Percentiles rank a stretch among this genome's conserved stretches.
Conservation (phyloP, 78 protist genomes). For the Pigoraptor vietnamica region DNA sequence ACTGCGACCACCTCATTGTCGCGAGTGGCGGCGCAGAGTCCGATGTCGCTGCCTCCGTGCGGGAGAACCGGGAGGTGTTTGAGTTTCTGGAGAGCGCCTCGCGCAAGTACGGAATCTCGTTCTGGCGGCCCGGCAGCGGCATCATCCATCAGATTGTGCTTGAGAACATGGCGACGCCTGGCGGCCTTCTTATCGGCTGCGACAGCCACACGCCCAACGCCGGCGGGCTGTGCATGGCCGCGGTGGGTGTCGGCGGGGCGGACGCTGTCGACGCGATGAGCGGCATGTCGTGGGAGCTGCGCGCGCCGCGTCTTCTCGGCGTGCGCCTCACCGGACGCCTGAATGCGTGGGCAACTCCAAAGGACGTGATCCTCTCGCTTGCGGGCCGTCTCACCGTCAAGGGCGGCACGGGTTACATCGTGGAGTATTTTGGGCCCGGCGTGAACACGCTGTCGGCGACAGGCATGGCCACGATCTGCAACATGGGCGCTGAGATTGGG, state of each 20-base stretch:
- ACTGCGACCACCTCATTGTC: conserved; percentile 89
- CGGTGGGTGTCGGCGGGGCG: conserved; percentile 92
- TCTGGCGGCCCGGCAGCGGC: conserved; percentile 79
- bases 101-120: conserved; percentile 49
- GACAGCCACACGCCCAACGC: conserved; percentile 89
- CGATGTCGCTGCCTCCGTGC: conserved; percentile 54
- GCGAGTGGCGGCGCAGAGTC: conserved; percentile 60
- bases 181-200: conserved; percentile 57
- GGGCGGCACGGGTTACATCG: conserved; percentile 69
- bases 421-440: conserved; percentile 91
- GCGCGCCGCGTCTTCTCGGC: conserved; percentile 88
- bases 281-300: conserved; percentile 87
- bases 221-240: conserved; percentile 81
- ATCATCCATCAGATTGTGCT: conserved; percentile 93
- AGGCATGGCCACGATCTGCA: conserved; percentile 93
- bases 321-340: conserved; percentile 63
- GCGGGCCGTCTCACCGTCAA: conserved; percentile 79
- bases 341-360: conserved; percentile 75
- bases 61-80: conserved; percentile 73
- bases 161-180: conserved; percentile 92
- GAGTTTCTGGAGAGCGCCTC: conserved; percentile 65
- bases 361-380: conserved; percentile 83
- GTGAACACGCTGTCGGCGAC: conserved; percentile 78
- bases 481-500: conserved; percentile 90
- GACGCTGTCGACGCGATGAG: conserved; percentile 91